Evolutionary conservation across 805 yeast species (phyloP).

Genomic region (Yamadazyma sp.): DNA sequence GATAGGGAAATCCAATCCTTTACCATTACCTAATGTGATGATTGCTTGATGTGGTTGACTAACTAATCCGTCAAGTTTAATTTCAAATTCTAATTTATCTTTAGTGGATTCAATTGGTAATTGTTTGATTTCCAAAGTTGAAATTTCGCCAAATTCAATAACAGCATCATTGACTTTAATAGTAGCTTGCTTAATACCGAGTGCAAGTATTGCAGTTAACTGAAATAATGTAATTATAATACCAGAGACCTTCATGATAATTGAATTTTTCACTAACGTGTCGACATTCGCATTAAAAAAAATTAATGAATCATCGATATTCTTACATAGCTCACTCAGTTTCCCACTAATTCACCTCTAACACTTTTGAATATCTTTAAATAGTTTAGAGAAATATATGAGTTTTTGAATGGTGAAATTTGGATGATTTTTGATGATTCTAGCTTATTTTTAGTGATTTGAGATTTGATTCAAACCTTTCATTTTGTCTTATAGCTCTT

Average conservation of each 20-base stretch:
- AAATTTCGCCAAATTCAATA: constrained; percentile 28
- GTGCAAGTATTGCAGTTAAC: constrained; percentile 31
- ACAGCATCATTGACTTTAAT: constrained; percentile 23
- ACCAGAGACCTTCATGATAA: constrained; percentile 6
- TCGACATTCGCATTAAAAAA: constrained; percentile 2
- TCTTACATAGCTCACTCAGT: too few relatives aligned
- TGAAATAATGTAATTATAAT: constrained; percentile 20
- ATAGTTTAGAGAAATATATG: too few relatives aligned
- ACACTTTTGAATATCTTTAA: too few relatives aligned
- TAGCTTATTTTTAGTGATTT: too few relatives aligned
- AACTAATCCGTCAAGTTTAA: constrained; percentile 20
- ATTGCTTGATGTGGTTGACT: constrained; percentile 35
- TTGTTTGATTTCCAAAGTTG: constrained; percentile 28
- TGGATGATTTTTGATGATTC: too few relatives aligned
- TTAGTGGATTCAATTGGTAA: constrained; percentile 27
- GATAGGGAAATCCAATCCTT: constrained; percentile 30
- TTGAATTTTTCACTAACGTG: not conserved
- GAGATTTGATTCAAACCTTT: too few relatives aligned
- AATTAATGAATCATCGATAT: too few relatives aligned
- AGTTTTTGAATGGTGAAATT: too few relatives aligned
- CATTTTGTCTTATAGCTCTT: too few relatives aligned
- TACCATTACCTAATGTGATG: constrained; percentile 24
- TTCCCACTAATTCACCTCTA: too few relatives aligned
- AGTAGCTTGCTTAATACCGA: constrained; percentile 25
- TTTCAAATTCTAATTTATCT: constrained; percentile 28